Evolutionary conservation across 768 basidiomycete species (phyloP), one percentile per base, ranked within the genome.

Genomic region (Lactifluus echinatus): DNA sequence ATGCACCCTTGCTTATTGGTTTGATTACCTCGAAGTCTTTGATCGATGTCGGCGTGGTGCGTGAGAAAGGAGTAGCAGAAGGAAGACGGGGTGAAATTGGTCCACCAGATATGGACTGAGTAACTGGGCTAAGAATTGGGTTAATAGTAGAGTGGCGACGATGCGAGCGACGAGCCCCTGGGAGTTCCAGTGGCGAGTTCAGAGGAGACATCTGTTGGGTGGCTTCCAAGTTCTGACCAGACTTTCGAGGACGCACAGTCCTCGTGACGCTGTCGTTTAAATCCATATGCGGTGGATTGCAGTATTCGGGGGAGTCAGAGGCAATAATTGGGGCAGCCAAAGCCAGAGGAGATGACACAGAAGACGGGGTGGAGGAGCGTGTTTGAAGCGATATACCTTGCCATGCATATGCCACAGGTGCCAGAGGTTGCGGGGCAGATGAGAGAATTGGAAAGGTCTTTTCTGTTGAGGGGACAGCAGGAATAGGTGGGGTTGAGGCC

Each of bases 11-110:
- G 70, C 89, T 93, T 69, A 99, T 99, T 3, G 96, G 96, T 71
- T 99, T 99, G 77, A 99, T 95, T 67, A 99, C 85, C 67, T 98
- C 95, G 66, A 99, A 99, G 70, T 99, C 96, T 71, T 93, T 97
- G 73, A 98, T 97, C 5, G 94, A 95, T 3, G 94, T 87, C 1
- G 90, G 83, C 11, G 83, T 84, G 17, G 89, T 82, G 24, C 92
- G 81, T 31, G 90, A 79, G 37, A 89, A 71, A 1, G 93, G 89
- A 1, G 84, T 85, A 7, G 80, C 76, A 4, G 93, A 83, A 8
- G 89, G 77, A 56, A 95, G 82, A 24, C 95, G 81, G 31, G 96
- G 96, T 17, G 96, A 98, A 1, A 94, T 73, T 1, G 92, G 90
- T 12, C 67, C 59, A 17, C 66, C 65, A 11, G 69, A 65, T 23